These are phyloP conservation scores for Rhizoclosmatium globosum DNA, from an alignment of 192 early-diverging fungal genomes.

Conservation along the genomic window DNA sequence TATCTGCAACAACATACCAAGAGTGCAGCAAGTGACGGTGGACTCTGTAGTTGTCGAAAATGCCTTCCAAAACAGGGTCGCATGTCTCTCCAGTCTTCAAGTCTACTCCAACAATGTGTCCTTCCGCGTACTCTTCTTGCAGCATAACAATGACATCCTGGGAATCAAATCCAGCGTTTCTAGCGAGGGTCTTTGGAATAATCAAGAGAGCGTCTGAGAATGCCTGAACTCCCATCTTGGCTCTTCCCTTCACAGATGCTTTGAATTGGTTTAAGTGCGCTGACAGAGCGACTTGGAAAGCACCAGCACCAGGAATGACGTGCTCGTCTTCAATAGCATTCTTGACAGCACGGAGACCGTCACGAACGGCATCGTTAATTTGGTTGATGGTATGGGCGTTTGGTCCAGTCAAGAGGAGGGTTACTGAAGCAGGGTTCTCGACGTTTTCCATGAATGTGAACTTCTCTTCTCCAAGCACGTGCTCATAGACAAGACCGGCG, in stretches of 20 bases:
- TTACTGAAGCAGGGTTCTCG: conserved; percentile 85
- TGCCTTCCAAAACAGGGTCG: conserved; percentile 91
- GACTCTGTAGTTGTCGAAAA: conserved; percentile 99
- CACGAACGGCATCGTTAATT: conserved; percentile 97
- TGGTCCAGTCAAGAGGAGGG: conserved; percentile 93
- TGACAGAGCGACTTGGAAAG: conserved; percentile 90
- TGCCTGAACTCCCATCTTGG: conserved; percentile 96
- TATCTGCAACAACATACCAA: conserved; percentile 59
- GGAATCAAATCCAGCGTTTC: conserved; percentile 95
- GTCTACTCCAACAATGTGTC: conserved; percentile 93
- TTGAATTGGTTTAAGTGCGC: conserved; percentile 88
- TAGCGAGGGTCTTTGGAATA: conserved; percentile 95
- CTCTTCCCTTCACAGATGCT: conserved; percentile 87
- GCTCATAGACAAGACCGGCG: conserved; percentile 95
- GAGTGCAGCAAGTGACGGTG: conserved; percentile 95
- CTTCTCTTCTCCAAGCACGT: conserved; percentile 97
- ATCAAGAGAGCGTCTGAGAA: conserved; percentile 96
- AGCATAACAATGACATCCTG: conserved; percentile 95
- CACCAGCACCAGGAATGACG: conserved; percentile 93
- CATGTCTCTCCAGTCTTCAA: conserved; percentile 92
- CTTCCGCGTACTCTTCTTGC: conserved; percentile 90
- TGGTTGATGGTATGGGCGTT: conserved; percentile 92
- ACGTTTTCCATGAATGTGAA: conserved; percentile 99
- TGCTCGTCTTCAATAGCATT: conserved; percentile 94
- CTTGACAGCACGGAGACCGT: conserved; percentile 97